Percentiles rank a stretch among this genome's conserved stretches.
Evolutionary conservation across 495 filamentous ascomycete genomes (phyloP).

Genomic region (Penicillium egyptiacum): DNA sequence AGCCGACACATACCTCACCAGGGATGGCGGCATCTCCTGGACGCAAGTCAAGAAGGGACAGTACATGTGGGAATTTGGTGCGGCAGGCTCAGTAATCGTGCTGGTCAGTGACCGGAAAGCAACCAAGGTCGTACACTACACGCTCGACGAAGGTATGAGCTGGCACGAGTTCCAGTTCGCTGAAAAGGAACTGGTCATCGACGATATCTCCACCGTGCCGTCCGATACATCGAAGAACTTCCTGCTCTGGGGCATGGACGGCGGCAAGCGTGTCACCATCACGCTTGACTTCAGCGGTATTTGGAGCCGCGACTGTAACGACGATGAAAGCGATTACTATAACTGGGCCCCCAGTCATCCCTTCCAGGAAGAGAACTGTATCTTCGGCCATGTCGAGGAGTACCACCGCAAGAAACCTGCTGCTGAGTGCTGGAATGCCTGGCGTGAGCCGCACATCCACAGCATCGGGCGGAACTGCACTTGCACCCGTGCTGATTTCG

Average conservation of each 20-base stretch:
- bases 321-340: slow-evolving; percentile 71
- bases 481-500: slow-evolving; percentile 82
- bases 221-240: slow-evolving; percentile 88
- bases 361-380: slow-evolving; percentile 67
- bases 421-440: slow-evolving; percentile 75
- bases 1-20: slow-evolving; percentile 82
- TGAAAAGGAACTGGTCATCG: slow-evolving; percentile 63
- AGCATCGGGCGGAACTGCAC: slow-evolving; percentile 69
- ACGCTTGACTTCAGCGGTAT: slow-evolving; percentile 87
- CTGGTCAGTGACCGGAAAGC: slow-evolving; percentile 65
- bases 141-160: slow-evolving; percentile 70
- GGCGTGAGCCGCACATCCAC: slow-evolving; percentile 64
- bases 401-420: slow-evolving; percentile 85
- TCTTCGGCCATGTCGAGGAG: slow-evolving; percentile 87
- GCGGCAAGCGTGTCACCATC: slow-evolving; percentile 58
- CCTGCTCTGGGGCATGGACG: slow-evolving; percentile 75
- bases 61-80: slow-evolving; percentile 91
- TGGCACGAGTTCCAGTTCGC: slow-evolving; percentile 77
- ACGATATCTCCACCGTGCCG: slow-evolving; percentile 82
- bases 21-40: slow-evolving; percentile 88
- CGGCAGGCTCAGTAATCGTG: slow-evolving; percentile 88
- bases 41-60: slow-evolving; percentile 75
- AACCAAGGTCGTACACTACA: slow-evolving; percentile 72
- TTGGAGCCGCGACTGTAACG: slow-evolving; percentile 63
- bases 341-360: slow-evolving; percentile 85